Percentiles rank a stretch among this genome's conserved stretches.
Evolutionary conservation across 129 eudicot species (phyloP).

Genomic region (Cynara cardunculus): DNA sequence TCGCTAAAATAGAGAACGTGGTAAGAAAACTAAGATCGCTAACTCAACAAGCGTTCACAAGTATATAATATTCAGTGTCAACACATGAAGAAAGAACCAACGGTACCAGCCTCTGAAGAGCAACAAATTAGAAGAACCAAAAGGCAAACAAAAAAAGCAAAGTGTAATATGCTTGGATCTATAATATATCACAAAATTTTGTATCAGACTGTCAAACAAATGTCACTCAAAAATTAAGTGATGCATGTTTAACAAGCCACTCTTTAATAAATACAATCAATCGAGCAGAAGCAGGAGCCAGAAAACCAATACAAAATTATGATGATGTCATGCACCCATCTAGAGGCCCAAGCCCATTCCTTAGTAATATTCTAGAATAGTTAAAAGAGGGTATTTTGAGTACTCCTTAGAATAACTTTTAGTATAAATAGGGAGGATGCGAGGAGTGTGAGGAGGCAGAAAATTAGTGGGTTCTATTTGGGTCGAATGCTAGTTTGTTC

Average conservation of each 20-base stretch:
- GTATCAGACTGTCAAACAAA: not conserved
- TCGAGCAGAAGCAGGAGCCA: too few species aligned
- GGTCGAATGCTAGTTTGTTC: too few species aligned
- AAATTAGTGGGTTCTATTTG: too few species aligned
- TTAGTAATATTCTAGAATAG: too few species aligned
- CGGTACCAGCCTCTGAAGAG: not conserved
- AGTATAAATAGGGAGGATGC: too few species aligned
- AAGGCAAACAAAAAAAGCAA: not conserved
- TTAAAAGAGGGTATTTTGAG: too few species aligned
- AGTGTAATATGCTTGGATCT: not conserved
- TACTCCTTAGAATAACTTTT: too few species aligned
- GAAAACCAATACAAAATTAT: not conserved
- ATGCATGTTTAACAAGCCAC: not conserved
- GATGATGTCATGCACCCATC: too few species aligned
- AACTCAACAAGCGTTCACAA: slow-evolving; percentile 1
- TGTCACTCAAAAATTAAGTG: not conserved
- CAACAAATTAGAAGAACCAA: not conserved
- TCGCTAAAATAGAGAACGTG: slow-evolving; percentile 40
- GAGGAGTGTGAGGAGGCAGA: too few species aligned
- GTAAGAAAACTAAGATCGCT: slow-evolving; percentile 6
- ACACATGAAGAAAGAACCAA: not conserved
- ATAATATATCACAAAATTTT: not conserved
- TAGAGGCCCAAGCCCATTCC: too few species aligned
- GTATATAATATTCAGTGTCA: not conserved
- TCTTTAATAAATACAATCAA: too few species aligned